A percentile compares a stretch with the other conserved stretches of the same genome.
Evolutionary conservation across 495 filamentous ascomycete genomes (phyloP).

Genomic region (Aspergillus sclerotiicarbonarius): DNA sequence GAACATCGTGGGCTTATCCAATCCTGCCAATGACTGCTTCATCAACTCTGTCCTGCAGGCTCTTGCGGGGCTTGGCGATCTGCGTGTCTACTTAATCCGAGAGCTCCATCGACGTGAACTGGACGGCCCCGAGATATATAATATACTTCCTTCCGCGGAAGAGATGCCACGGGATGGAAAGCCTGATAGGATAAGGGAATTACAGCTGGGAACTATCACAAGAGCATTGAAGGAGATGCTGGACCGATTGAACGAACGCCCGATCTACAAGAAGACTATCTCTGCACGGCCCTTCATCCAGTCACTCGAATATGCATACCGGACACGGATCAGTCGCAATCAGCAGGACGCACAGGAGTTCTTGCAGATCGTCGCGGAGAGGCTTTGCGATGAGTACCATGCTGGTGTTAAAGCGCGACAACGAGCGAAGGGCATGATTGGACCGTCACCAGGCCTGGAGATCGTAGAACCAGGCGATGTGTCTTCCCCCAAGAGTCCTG

Average conservation of each 20-base stretch:
- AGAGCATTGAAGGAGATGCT: slow-evolving; percentile 86
- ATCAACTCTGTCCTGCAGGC: slow-evolving; percentile 97
- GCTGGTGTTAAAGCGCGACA: slow-evolving; percentile 70
- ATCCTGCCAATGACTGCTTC: slow-evolving; percentile 97
- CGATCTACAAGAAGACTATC: slow-evolving; percentile 91
- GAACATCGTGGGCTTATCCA: slow-evolving; percentile 83
- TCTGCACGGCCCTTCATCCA: slow-evolving; percentile 77
- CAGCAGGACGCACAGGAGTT: slow-evolving; percentile 99
- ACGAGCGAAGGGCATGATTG: slow-evolving; percentile 27
- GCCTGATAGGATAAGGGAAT: slow-evolving; percentile 65
- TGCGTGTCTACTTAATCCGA: slow-evolving; percentile 85
- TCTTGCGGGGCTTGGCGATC: slow-evolving; percentile 87
- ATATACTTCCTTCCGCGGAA: slow-evolving; percentile 49
- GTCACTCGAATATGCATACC: slow-evolving; percentile 80
- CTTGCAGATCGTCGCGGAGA: slow-evolving; percentile 86
- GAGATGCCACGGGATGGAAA: slow-evolving; percentile 41
- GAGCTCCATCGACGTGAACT: slow-evolving; percentile 79
- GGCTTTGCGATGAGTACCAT: slow-evolving; percentile 90
- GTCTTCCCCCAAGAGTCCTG: slow-evolving; percentile 20
- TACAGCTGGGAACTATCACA: slow-evolving; percentile 81
- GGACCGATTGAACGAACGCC: slow-evolving; percentile 89
- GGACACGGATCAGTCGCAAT: slow-evolving; percentile 82
- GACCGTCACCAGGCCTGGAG: slow-evolving; percentile 18
- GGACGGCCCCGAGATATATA: slow-evolving; percentile 71
- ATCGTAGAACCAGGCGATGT: slow-evolving; percentile 15